Evolutionary conservation across 169 alveolate species (phyloP).

Genomic region (Babesia gibsoni): DNA sequence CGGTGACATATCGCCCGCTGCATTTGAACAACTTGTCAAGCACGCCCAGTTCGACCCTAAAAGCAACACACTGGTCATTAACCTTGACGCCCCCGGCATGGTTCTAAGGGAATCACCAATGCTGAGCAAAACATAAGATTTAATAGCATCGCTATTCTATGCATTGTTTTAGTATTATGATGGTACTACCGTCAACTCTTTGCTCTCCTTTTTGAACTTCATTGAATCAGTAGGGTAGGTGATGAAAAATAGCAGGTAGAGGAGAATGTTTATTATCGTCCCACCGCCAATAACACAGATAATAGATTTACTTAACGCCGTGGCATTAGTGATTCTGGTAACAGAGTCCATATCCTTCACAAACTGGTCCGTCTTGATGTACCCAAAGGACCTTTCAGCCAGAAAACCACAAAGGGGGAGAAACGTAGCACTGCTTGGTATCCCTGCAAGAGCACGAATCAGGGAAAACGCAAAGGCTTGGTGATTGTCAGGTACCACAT

Average conservation of each 20-base stretch:
- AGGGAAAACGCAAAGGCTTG: constrained; percentile 81
- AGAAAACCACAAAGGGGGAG: constrained; percentile 84
- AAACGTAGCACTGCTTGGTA: constrained; percentile 80
- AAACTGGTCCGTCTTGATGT: not conserved
- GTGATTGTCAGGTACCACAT: constrained; percentile 81
- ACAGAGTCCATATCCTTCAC: not conserved
- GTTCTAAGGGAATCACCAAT: constrained; percentile 16
- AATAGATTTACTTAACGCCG: constrained; percentile 13
- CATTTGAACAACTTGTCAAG: constrained; percentile 28
- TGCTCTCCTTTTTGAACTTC: not conserved
- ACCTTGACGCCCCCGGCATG: constrained; percentile 56
- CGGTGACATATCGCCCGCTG: constrained; percentile 61
- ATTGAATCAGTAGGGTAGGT: constrained; percentile 3
- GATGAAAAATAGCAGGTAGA: constrained; percentile 19
- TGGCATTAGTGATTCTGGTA: not conserved
- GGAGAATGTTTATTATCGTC: constrained; percentile 1
- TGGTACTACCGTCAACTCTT: not conserved
- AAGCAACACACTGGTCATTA: constrained; percentile 43
- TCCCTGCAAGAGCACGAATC: constrained; percentile 81
- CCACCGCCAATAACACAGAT: constrained; percentile 4
- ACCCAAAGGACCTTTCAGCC: constrained; percentile 81
- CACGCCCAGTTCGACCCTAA: constrained; percentile 41
- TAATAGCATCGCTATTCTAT: not conserved
- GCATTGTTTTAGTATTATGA: too few species aligned
- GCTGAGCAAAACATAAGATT: not conserved